Evolutionary conservation across 352 stramenopile genomes (phyloP).

Genomic region (Phytophthora brassicae): DNA sequence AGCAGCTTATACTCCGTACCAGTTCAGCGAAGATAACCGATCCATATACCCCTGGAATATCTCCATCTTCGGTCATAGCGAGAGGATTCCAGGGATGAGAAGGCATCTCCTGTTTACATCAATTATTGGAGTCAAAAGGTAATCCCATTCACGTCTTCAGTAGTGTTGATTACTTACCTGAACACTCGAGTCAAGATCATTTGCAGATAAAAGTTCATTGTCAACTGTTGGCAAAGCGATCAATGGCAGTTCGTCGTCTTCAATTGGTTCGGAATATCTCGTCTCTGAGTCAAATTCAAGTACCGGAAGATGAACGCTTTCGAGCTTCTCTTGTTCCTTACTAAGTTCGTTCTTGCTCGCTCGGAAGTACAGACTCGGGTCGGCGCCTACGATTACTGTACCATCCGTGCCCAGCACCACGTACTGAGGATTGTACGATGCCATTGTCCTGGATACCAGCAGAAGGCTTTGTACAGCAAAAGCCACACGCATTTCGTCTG

Average conservation of each 20-base stretch:
- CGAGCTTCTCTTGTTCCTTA: constrained; percentile 2
- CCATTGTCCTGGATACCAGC: constrained; percentile 6
- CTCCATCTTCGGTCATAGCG: constrained; percentile 14
- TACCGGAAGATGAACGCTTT: constrained; percentile 2
- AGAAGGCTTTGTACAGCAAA: constrained; percentile 18
- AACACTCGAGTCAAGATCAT: constrained; percentile 1
- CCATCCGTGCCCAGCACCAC: constrained; percentile 43
- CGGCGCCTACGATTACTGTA: constrained; percentile 30
- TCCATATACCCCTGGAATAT: constrained; percentile 36
- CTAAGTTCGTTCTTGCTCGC: constrained; percentile 10
- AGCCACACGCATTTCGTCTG: constrained; percentile 9
- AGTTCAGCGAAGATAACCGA: constrained; percentile 5
- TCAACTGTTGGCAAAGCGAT: constrained; percentile 8
- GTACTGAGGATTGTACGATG: constrained; percentile 28
- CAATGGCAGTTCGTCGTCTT: constrained; percentile 8
- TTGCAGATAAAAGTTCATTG: neutral
- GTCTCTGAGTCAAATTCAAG: neutral
- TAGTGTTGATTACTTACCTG: constrained; percentile 10
- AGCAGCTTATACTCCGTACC: too few relatives aligned
- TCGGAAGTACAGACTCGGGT: constrained; percentile 37
- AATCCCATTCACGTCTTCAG: neutral
- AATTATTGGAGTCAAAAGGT: too few relatives aligned
- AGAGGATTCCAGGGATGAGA: constrained; percentile 5
- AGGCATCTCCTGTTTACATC: constrained; percentile 20
- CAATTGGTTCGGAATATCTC: neutral